Conservation (phyloP, 1,139 yeast genomes). For the Pichia sp. region DNA sequence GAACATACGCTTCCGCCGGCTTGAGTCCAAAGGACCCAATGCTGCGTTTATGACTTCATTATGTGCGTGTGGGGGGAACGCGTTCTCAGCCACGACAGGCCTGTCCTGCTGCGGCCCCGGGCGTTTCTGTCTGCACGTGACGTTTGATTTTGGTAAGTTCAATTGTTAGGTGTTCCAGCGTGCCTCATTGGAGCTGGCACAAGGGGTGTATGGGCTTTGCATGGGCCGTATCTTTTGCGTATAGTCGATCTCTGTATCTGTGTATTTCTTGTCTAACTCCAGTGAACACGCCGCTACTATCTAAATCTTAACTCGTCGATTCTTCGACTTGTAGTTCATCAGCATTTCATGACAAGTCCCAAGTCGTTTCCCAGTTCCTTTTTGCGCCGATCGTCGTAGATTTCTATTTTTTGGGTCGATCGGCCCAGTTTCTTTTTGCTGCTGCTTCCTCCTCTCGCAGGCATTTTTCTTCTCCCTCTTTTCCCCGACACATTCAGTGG, state of each 20-base stretch:
- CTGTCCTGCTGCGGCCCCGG: not conserved
- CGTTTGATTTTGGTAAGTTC: constrained; percentile 4
- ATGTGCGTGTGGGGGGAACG: not conserved
- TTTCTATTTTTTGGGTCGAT: too few species aligned
- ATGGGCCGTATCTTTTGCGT: not conserved
- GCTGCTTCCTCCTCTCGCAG: not conserved
- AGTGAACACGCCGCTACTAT: not conserved
- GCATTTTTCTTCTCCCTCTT: not conserved
- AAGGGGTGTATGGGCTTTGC: not conserved
- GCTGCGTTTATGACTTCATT: constrained; percentile 1
- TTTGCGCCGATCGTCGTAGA: not conserved
- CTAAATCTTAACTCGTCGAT: not conserved
- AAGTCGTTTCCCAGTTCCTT: too few species aligned
- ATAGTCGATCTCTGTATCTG: not conserved
- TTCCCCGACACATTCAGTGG: not conserved
- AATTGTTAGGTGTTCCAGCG: not conserved
- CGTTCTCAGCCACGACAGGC: not conserved
- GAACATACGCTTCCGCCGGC: constrained; percentile 7
- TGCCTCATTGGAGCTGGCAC: not conserved
- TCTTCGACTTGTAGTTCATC: too few species aligned
- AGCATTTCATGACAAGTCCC: too few species aligned
- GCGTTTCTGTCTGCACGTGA: not conserved
- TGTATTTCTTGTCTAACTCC: not conserved
- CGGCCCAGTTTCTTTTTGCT: too few species aligned
- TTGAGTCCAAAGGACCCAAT: not conserved